Percentiles rank a stretch among this genome's conserved stretches.
Evolutionary conservation across 148 eudicot species (phyloP).

Genomic region (Drosera capensis): DNA sequence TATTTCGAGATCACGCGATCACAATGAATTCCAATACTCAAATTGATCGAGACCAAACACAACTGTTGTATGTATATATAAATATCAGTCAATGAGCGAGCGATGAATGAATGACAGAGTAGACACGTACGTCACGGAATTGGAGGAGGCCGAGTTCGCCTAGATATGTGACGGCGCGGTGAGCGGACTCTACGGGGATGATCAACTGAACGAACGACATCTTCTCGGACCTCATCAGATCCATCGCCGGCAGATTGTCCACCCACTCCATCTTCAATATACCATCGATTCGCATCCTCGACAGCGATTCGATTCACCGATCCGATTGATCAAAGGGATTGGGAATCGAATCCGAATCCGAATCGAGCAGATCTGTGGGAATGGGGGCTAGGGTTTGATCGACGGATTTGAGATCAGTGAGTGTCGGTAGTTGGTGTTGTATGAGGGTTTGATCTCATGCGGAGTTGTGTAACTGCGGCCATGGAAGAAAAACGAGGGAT

Average conservation of each 20-base stretch:
- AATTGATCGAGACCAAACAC: no score
- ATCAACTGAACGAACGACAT: conserved; percentile 83
- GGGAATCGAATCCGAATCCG: conserved; percentile 5
- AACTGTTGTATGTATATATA: no score
- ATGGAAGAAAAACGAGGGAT: no score
- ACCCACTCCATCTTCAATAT: conserved; percentile 62
- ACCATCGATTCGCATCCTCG: conserved; percentile 13
- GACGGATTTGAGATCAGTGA: no score
- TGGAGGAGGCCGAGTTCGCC: conserved; percentile 93
- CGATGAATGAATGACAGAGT: not conserved
- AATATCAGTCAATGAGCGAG: no score
- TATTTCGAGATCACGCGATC: no score
- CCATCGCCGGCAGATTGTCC: conserved; percentile 62
- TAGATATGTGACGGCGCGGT: conserved; percentile 81
- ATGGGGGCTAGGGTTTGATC: no score
- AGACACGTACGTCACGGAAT: conserved; percentile 64
- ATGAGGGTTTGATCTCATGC: no score
- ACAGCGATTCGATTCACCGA: not conserved
- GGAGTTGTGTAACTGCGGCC: no score
- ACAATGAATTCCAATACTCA: no score
- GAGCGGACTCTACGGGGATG: conserved; percentile 88
- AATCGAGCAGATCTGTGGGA: no score
- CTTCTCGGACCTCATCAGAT: conserved; percentile 98
- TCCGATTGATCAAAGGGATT: not conserved
- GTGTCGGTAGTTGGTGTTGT: no score